These are phyloP conservation scores for Spergularia marina DNA, from an alignment of 148 eudicot genomes.

Conservation along the genomic window DNA sequence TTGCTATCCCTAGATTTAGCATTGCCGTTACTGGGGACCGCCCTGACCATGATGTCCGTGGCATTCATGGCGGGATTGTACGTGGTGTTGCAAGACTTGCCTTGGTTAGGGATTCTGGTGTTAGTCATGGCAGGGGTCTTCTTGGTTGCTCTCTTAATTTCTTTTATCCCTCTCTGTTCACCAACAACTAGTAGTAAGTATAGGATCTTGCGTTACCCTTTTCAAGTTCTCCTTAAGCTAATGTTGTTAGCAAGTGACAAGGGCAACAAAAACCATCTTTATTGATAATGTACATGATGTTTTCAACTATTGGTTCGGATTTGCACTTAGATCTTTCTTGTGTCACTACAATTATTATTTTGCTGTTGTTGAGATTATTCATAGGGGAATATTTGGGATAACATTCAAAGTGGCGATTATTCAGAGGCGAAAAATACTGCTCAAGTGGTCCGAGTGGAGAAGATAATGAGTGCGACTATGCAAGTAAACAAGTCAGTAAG, in stretches of 20 bases:
- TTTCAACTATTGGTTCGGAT: too few relatives aligned
- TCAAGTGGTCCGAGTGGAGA: too few relatives aligned
- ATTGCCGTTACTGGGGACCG: constrained; percentile 25
- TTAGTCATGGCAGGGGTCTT: constrained; percentile 25
- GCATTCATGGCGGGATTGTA: constrained; percentile 28
- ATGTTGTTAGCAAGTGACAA: constrained; percentile 27
- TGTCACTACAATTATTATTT: too few relatives aligned
- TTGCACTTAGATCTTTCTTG: too few relatives aligned
- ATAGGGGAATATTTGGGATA: too few relatives aligned
- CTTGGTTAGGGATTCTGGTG: constrained; percentile 21
- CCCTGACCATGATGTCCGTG: constrained; percentile 24
- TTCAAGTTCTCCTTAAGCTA: constrained; percentile 14
- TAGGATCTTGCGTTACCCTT: constrained; percentile 13
- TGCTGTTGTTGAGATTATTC: too few relatives aligned
- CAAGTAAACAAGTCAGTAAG: too few relatives aligned
- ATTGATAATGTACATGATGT: too few relatives aligned
- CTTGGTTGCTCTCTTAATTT: constrained; percentile 17
- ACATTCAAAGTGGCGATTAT: too few relatives aligned
- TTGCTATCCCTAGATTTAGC: constrained; percentile 21
- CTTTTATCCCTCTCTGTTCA: constrained; percentile 23
- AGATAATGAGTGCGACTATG: too few relatives aligned
- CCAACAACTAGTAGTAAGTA: constrained; percentile 1
- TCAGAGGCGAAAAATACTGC: too few relatives aligned
- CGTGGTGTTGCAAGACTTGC: constrained; percentile 9
- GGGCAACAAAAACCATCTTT: too few relatives aligned